Evolutionary conservation across 805 yeast genomes (phyloP).

Genomic region (Teunomyces kruisii): DNA sequence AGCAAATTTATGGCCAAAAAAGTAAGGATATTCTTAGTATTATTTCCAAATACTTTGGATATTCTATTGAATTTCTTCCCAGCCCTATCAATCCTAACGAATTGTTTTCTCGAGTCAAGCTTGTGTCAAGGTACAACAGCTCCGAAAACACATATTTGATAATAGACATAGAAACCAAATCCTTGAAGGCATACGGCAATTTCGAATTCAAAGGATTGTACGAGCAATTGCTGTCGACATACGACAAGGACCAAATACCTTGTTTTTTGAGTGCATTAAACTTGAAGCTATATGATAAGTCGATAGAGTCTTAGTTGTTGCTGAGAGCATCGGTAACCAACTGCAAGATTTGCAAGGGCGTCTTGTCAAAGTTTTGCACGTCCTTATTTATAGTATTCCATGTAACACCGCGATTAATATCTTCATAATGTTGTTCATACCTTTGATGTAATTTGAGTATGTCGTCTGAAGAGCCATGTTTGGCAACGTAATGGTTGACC

Average conservation of each 20-base stretch:
- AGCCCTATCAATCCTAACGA: slow-evolving; percentile 41
- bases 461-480: slow-evolving; percentile 40
- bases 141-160: slow-evolving; percentile 44
- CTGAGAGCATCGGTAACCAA: slow-evolving; percentile 4
- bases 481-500: slow-evolving; percentile 47
- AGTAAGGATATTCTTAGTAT: slow-evolving; percentile 71
- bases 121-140: slow-evolving; percentile 42
- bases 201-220: slow-evolving; percentile 37
- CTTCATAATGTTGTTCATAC: slow-evolving; percentile 32
- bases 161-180: slow-evolving; percentile 55
- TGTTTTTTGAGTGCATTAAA: slow-evolving; percentile 77
- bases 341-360: slow-evolving; percentile 41
- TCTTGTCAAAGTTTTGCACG: slow-evolving; percentile 44
- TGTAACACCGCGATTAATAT: slow-evolving; percentile 57
- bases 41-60: slow-evolving; percentile 69
- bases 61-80: slow-evolving; percentile 62
- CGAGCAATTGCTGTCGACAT: slow-evolving; percentile 56
- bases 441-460: slow-evolving; percentile 30
- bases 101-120: slow-evolving; percentile 56
- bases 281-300: slow-evolving; percentile 56
- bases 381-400: slow-evolving; percentile 58
- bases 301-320: neutral
- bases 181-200: slow-evolving; percentile 52
- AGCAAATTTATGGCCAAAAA: slow-evolving; percentile 59
- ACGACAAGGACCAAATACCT: slow-evolving; percentile 74